A percentile compares a stretch with the other conserved stretches of the same genome.
phyloP scores from a whole-genome alignment of 106 monocot genomes.

The Acorus calamus region DNA sequence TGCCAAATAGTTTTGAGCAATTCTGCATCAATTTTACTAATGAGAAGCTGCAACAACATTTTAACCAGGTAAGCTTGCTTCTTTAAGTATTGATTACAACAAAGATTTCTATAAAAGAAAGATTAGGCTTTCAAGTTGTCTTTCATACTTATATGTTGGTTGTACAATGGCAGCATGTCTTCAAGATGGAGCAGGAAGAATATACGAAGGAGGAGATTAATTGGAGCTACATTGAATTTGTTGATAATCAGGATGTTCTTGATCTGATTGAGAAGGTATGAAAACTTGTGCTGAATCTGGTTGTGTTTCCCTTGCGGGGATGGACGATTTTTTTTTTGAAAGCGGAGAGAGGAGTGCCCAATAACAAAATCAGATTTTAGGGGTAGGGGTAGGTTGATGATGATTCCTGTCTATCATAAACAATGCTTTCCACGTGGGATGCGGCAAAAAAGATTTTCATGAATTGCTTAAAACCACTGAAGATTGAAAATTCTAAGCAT shows the following conservation, averaged over 20 bases:
- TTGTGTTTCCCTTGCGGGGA: too few relatives aligned
- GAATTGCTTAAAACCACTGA: too few relatives aligned
- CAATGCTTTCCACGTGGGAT: too few relatives aligned
- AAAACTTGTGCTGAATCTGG: constrained; percentile 1
- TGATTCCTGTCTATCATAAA: too few relatives aligned
- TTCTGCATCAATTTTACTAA: constrained; percentile 19
- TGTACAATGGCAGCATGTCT: constrained; percentile 65
- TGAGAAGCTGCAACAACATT: constrained; percentile 21
- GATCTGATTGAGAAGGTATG: constrained; percentile 87
- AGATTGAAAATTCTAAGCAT: too few relatives aligned
- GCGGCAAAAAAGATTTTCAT: too few relatives aligned
- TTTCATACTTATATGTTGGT: neutral
- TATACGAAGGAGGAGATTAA: constrained; percentile 85
- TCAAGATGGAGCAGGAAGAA: constrained; percentile 90
- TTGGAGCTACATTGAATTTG: constrained; percentile 96
- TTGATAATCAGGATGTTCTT: constrained; percentile 95
- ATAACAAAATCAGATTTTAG: too few relatives aligned
- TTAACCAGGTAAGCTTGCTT: constrained; percentile 7
- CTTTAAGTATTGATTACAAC: too few relatives aligned
- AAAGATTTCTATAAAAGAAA: too few relatives aligned
- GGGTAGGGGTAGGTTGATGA: too few relatives aligned
- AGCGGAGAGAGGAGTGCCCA: too few relatives aligned
- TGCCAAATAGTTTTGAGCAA: constrained; percentile 9
- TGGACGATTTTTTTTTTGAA: too few relatives aligned
- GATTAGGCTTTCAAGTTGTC: neutral